These are phyloP conservation scores for Lycium barbarum DNA, from an alignment of 257 asterid genomes.

Conservation along the genomic window DNA sequence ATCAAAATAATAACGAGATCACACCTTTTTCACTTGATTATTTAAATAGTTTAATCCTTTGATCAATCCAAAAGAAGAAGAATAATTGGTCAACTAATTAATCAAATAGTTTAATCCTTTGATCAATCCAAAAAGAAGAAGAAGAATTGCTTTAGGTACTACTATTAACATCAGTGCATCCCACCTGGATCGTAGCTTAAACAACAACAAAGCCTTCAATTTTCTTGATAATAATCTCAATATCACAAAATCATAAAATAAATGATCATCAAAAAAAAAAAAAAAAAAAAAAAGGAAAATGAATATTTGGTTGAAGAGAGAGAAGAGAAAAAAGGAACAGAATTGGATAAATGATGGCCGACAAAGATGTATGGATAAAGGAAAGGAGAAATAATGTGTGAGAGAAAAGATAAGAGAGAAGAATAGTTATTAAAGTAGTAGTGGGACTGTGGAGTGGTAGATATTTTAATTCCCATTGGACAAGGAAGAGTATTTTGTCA, in stretches of 20 bases:
- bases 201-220: background rate
- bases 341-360: slow-evolving; percentile 23
- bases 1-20: background rate
- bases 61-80: no score
- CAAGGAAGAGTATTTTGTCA: slow-evolving; percentile 6
- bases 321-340: background rate
- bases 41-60: no score
- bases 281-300: background rate
- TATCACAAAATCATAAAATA: background rate
- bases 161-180: background rate
- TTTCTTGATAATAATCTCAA: background rate
- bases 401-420: slow-evolving; percentile 30
- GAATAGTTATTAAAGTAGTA: background rate
- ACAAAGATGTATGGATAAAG: slow-evolving; percentile 39
- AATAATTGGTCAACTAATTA: no score
- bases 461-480: slow-evolving; percentile 18
- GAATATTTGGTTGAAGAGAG: background rate
- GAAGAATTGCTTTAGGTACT: background rate
- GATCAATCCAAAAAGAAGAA: background rate
- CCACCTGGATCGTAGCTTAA: slow-evolving; percentile 46
- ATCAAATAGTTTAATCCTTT: background rate
- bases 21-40: background rate
- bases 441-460: slow-evolving; percentile 20
- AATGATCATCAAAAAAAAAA: slow-evolving; percentile 6
- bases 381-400: slow-evolving; percentile 5